Evolutionary conservation across 164 flowering plant species (phyloP).

Genomic region (Vitis riparia): DNA sequence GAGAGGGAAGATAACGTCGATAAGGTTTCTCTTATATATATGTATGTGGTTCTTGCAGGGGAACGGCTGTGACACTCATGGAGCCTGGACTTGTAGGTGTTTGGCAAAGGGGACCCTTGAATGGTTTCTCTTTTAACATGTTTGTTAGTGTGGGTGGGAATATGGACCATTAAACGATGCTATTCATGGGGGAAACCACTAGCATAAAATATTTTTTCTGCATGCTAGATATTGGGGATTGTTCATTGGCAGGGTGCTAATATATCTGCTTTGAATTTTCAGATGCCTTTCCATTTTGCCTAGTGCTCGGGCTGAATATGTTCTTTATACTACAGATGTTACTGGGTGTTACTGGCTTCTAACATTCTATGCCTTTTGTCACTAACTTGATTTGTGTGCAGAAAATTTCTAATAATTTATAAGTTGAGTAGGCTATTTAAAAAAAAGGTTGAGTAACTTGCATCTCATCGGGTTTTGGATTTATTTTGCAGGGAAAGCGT

Average conservation of each 20-base stretch:
- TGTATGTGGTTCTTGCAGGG: slow-evolving; percentile 99
- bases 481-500: slow-evolving; percentile 89
- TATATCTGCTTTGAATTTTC: slow-evolving; percentile 30
- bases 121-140: slow-evolving; percentile 42
- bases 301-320: slow-evolving; percentile 30
- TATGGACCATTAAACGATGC: slow-evolving; percentile 28
- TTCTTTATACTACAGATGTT: slow-evolving; percentile 27
- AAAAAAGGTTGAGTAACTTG: slow-evolving; percentile 2
- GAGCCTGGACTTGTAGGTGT: slow-evolving; percentile 84
- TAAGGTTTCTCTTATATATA: slow-evolving; percentile 90
- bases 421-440: no score
- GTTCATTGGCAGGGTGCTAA: slow-evolving; percentile 18
- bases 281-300: slow-evolving; percentile 28
- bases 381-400: slow-evolving; percentile 9
- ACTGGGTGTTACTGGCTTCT: slow-evolving; percentile 15
- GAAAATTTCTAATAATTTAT: not conserved
- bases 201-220: slow-evolving; percentile 1
- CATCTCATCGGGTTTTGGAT: slow-evolving; percentile 35
- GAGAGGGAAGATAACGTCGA: slow-evolving; percentile 55
- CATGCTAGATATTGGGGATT: slow-evolving; percentile 20
- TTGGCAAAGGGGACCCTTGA: slow-evolving; percentile 54
- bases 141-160: slow-evolving; percentile 60
- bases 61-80: slow-evolving; percentile 74
- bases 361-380: slow-evolving; percentile 9
- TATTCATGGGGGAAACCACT: slow-evolving; percentile 1